A percentile compares a stretch with the other conserved stretches of the same genome.
Evolutionary conservation across 2,329 filamentous ascomycete genomes (phyloP).

Genomic region (Domatiomyces catenatus): DNA sequence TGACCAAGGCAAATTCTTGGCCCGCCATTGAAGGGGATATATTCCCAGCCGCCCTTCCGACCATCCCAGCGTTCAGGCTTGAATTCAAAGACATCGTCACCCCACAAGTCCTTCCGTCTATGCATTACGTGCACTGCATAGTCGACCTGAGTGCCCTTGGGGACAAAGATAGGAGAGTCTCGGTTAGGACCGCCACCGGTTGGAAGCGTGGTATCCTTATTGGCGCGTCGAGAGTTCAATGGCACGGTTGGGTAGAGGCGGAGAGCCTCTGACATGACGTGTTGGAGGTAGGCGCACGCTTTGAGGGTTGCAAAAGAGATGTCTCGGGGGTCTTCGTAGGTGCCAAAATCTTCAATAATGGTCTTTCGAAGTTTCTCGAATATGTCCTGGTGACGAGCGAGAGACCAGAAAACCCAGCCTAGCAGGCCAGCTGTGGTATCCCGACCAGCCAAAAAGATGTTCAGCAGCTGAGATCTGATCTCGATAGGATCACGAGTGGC

Average conservation of each 20-base stretch:
- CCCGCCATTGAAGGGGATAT: slow-evolving; percentile 17
- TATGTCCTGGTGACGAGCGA: slow-evolving; percentile 26
- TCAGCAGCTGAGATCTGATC: slow-evolving; percentile 35
- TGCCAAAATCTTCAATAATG: slow-evolving; percentile 27
- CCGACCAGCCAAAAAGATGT: slow-evolving; percentile 37
- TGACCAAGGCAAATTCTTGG: slow-evolving; percentile 25
- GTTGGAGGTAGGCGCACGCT: slow-evolving; percentile 24
- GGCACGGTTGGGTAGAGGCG: slow-evolving; percentile 34
- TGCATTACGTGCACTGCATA: slow-evolving; percentile 37
- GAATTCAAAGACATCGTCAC: slow-evolving; percentile 28
- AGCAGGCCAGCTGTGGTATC: slow-evolving; percentile 38
- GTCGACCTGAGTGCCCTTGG: slow-evolving; percentile 29
- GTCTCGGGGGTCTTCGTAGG: slow-evolving; percentile 22
- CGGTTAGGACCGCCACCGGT: slow-evolving; percentile 45
- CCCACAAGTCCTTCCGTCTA: slow-evolving; percentile 24
- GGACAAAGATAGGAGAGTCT: slow-evolving; percentile 22
- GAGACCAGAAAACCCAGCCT: slow-evolving; percentile 33
- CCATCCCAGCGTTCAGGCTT: slow-evolving; percentile 53
- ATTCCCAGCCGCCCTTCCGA: slow-evolving; percentile 56
- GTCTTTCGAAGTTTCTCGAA: slow-evolving; percentile 25
- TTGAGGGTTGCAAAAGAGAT: slow-evolving; percentile 31
- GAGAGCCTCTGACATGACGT: slow-evolving; percentile 21
- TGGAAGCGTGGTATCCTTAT: slow-evolving; percentile 30
- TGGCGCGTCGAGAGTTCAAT: slow-evolving; percentile 28
- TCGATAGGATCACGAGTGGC: slow-evolving; percentile 27